Evolutionary conservation across 2,329 filamentous ascomycete species (phyloP).

Genomic region (Neurospora crassa): DNA sequence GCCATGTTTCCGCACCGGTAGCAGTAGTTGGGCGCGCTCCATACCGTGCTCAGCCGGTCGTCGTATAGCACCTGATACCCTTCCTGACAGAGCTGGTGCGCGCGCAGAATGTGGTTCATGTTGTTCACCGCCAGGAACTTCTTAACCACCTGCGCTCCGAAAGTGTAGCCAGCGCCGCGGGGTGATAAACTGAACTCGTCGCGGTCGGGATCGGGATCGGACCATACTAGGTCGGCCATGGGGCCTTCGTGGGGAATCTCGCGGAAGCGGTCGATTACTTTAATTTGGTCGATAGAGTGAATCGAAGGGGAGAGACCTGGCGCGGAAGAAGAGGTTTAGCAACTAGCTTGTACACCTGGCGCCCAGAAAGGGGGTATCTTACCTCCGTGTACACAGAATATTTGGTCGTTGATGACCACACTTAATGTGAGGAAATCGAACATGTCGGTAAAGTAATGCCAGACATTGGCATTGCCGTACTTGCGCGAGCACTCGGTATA

Average conservation of each 20-base stretch:
- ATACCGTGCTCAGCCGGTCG: conserved; percentile 88
- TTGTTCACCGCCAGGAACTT: conserved; percentile 96
- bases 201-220: conserved; percentile 90
- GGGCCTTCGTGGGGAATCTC: conserved; percentile 98
- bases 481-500: conserved; percentile 97
- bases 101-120: conserved; percentile 94
- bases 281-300: conserved; percentile 98
- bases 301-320: conserved; percentile 76
- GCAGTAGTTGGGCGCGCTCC: conserved; percentile 95
- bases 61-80: conserved; percentile 96
- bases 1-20: conserved; percentile 96
- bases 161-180: conserved; percentile 90
- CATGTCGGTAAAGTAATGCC: conserved; percentile 99
- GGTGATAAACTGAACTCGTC: conserved; percentile 95
- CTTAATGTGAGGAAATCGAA: conserved; percentile 96
- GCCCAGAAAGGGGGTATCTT: background rate
- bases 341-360: background rate
- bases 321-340: background rate
- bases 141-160: conserved; percentile 93
- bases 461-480: conserved; percentile 96
- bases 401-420: conserved; percentile 97
- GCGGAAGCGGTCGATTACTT: conserved; percentile 97
- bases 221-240: conserved; percentile 99
- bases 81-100: conserved; percentile 98
- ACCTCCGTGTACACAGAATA: conserved; percentile 96